Evolutionary conservation across 2,329 filamentous ascomycete species (phyloP), one percentile per base, ranked within the genome.

Genomic region (Fusarium sp.): DNA sequence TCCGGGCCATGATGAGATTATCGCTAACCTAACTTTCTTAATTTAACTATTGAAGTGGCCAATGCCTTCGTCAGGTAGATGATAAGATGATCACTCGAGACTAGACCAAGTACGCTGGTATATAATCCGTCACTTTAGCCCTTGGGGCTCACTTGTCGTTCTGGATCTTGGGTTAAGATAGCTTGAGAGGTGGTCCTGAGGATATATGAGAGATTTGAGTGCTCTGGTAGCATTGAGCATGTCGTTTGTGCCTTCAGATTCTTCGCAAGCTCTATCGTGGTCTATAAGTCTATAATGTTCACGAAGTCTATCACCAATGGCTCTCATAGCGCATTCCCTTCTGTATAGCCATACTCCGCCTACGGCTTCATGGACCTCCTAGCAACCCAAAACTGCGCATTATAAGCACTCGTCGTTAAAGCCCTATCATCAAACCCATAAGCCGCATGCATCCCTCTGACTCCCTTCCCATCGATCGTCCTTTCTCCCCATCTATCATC

Each of bases 371-470:
- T 54, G 0, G 69, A 71, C 29, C 69, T 72, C 25, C 24, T 71
- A 1, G 84, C 86, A 6, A 85, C 79, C 87, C 86, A 89, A 32
- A 83, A 84, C 73, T 88, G 86, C 25, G 85, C 86, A 55, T 82
- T 78, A 65, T 88, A 89, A 4, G 83, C 84, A 75, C 86, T 87
- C 62, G 79, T 83, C 0, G 81, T 85, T 74, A 89, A 71, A 0
- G 85, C 84, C 57, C 74, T 81, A 18, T 80, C 79, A 70, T 88
- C 83, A 61, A 86, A 87, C 2, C 83, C 83, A 73, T 89, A 89
- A 16, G 83, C 80, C 0, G 86, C 85, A 60, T 85, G 80, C 61
- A 81, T 82, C 7, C 84, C 81, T 54, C 84, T 77, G 0, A 86
- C 79, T 41, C 77, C 78, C 52, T 79, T 77, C 0, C 74, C 80